A percentile compares a stretch with the other conserved stretches of the same genome.
Conservation (phyloP, 495 filamentous ascomycete genomes). For the Hypomontagnella submonticulosa region DNA sequence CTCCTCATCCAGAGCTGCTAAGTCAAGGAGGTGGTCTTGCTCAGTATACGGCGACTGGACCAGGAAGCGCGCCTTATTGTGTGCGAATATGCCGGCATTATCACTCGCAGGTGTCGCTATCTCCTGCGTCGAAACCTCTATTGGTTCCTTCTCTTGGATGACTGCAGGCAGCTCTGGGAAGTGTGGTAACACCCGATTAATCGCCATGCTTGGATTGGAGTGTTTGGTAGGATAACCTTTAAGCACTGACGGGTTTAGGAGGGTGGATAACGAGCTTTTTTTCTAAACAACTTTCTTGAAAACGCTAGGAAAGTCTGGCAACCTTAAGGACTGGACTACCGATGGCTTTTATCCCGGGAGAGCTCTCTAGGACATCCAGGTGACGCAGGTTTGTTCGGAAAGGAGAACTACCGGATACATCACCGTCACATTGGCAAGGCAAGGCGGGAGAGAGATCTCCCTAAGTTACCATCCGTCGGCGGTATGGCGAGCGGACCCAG, state of each 20-base stretch:
- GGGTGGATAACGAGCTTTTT: background rate
- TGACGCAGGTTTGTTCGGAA: conserved; percentile 11
- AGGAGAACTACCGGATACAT: conserved; percentile 24
- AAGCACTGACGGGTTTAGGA: background rate
- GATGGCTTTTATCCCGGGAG: conserved; percentile 27
- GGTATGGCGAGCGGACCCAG: conserved; percentile 42
- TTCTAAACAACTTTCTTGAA: conserved; percentile 1
- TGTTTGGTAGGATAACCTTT: conserved; percentile 15
- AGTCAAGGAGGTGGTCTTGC: conserved; percentile 73
- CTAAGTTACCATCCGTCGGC: conserved; percentile 41
- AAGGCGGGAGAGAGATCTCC: conserved; percentile 17
- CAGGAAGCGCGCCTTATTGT: conserved; percentile 57
- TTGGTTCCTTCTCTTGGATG: conserved; percentile 29
- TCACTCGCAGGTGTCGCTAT: conserved; percentile 6
- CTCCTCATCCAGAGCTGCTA: conserved; percentile 69
- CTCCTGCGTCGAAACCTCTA: conserved; percentile 35
- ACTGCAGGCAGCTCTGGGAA: conserved; percentile 8
- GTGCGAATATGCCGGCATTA: conserved; percentile 18
- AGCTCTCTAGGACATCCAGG: conserved; percentile 15
- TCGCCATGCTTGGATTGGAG: conserved; percentile 27
- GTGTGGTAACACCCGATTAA: conserved; percentile 38
- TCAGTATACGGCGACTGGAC: conserved; percentile 80
- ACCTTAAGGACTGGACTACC: conserved; percentile 1
- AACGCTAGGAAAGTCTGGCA: background rate
- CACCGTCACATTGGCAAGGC: conserved; percentile 38